phyloP scores from a whole-genome alignment of 2,329 filamentous ascomycete species.

The Calycina herbarum region DNA sequence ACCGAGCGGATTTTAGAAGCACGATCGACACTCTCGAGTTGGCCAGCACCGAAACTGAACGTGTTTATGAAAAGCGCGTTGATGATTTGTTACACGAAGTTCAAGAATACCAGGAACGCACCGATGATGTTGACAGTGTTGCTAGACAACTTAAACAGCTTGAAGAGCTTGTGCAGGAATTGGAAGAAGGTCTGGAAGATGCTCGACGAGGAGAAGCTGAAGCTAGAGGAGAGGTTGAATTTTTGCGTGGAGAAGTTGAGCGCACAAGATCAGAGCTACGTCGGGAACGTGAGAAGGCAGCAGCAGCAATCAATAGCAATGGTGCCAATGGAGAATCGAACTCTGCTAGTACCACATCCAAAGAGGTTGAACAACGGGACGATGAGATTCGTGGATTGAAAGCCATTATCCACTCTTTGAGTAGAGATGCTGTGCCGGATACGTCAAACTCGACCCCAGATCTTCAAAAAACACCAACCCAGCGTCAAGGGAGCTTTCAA shows the following conservation, averaged over 20 bases:
- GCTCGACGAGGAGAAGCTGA: constrained; percentile 92
- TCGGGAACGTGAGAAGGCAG: constrained; percentile 82
- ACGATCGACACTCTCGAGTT: constrained; percentile 96
- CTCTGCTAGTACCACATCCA: constrained; percentile 47
- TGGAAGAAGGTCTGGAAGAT: constrained; percentile 95
- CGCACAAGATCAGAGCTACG: constrained; percentile 83
- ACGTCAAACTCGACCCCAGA: constrained; percentile 26
- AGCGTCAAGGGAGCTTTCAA: constrained; percentile 26
- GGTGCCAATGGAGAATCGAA: constrained; percentile 44
- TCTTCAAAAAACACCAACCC: constrained; percentile 35
- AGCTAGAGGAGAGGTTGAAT: constrained; percentile 93
- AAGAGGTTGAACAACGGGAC: constrained; percentile 89
- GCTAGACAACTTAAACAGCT: constrained; percentile 90
- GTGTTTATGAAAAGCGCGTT: constrained; percentile 93
- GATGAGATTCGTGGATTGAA: constrained; percentile 97
- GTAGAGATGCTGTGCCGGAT: constrained; percentile 62
- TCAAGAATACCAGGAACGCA: constrained; percentile 76
- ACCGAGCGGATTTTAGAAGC: constrained; percentile 92
- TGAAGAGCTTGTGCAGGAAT: constrained; percentile 92
- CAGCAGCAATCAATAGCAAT: constrained; percentile 56
- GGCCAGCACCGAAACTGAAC: constrained; percentile 91
- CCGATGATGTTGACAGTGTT: constrained; percentile 87
- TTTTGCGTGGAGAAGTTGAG: constrained; percentile 91
- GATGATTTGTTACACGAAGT: constrained; percentile 83
- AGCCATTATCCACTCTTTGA: constrained; percentile 95